phyloP scores from a whole-genome alignment of 768 basidiomycete species.

The Pleurotus tuber-regium region DNA sequence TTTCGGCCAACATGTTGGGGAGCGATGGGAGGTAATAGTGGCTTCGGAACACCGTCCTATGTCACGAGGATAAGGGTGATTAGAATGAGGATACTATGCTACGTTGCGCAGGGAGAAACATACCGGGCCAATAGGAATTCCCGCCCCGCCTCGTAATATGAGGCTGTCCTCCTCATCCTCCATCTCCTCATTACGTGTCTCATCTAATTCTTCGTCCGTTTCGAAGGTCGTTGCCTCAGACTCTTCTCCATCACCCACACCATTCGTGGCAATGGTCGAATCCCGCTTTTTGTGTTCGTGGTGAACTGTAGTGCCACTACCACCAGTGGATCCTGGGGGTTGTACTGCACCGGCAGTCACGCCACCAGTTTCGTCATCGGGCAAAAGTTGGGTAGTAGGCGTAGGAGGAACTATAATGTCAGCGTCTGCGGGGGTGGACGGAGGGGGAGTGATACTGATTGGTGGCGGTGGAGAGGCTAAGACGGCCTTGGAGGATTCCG shows the following conservation, averaged over 20 bases:
- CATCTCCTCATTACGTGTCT: conserved; percentile 42
- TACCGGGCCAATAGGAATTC: conserved; percentile 78
- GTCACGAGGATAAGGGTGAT: conserved; percentile 2
- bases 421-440: conserved; percentile 24
- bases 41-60: conserved; percentile 84
- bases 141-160: conserved; percentile 74
- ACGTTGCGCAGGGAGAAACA: conserved; percentile 30
- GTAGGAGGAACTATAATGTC: conserved; percentile 47
- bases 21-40: conserved; percentile 82
- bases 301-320: conserved; percentile 18
- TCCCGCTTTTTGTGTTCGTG: conserved; percentile 24
- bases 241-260: conserved; percentile 40
- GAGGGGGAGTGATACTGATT: conserved; percentile 19
- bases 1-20: conserved; percentile 85
- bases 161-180: conserved; percentile 79
- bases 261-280: conserved; percentile 29
- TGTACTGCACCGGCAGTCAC: conserved; percentile 92
- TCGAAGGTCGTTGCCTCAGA: conserved; percentile 50
- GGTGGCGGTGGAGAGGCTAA: conserved; percentile 29
- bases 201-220: conserved; percentile 50
- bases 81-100: neutral
- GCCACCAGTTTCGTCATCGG: conserved; percentile 72
- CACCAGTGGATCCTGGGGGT: conserved; percentile 79
- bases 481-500: conserved; percentile 22
- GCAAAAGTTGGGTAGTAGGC: conserved; percentile 35